A percentile compares a stretch with the other conserved stretches of the same genome.
Evolutionary conservation across 768 basidiomycete genomes (phyloP).

Genomic region (Phaeotremella fagi): DNA sequence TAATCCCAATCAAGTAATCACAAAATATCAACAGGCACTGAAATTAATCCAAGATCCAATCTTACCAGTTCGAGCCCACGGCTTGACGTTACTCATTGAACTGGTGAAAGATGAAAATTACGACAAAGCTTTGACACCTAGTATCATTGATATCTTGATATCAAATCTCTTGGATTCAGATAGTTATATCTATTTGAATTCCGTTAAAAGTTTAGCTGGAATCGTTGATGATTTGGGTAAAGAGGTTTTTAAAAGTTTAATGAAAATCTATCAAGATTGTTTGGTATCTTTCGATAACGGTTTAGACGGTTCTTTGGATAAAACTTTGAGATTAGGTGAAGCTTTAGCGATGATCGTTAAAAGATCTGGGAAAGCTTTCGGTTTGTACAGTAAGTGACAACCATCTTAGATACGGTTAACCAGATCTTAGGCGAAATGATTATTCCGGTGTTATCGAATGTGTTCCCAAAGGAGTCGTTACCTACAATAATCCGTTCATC

Average conservation of each 20-base stretch:
- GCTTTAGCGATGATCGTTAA: conserved; percentile 73
- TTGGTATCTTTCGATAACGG: conserved; percentile 28
- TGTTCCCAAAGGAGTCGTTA: conserved; percentile 58
- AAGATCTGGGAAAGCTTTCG: conserved; percentile 64
- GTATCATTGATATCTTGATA: conserved; percentile 80
- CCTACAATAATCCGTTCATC: conserved; percentile 72
- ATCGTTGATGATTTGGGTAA: conserved; percentile 75
- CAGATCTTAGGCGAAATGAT: conserved; percentile 60
- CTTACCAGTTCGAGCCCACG: conserved; percentile 89
- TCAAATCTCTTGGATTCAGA: conserved; percentile 84
- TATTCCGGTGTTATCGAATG: conserved; percentile 64
- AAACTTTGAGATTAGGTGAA: conserved; percentile 73
- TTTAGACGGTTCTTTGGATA: conserved; percentile 54
- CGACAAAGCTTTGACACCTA: conserved; percentile 67
- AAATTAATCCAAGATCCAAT: conserved; percentile 85
- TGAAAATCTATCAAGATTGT: conserved; percentile 58
- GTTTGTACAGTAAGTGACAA: conserved; percentile 59
- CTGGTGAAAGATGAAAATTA: conserved; percentile 53
- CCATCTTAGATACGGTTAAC: background rate
- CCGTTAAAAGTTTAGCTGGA: conserved; percentile 79
- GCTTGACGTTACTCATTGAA: conserved; percentile 72
- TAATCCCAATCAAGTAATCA: conserved; percentile 46
- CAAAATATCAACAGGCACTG: conserved; percentile 78
- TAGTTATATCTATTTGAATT: conserved; percentile 90
- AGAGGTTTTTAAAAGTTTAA: conserved; percentile 63